Conservation (phyloP, 2,329 filamentous ascomycete genomes). For the Pyrenophora teres region DNA sequence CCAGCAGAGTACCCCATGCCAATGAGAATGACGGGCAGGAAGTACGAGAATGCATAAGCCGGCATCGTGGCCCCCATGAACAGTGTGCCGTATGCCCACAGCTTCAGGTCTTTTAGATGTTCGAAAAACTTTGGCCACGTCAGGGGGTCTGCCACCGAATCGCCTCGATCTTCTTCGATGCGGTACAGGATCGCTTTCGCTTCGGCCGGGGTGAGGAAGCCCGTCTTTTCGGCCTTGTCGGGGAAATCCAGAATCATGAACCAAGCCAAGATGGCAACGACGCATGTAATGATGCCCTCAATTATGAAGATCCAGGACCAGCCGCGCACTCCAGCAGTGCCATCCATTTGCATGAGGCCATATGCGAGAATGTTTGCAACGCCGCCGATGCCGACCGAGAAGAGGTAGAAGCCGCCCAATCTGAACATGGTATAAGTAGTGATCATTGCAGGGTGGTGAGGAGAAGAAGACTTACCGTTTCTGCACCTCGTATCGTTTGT, state of each 20-base stretch:
- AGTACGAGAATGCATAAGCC: constrained; percentile 34
- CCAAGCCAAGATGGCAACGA: constrained; percentile 31
- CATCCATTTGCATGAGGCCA: constrained; percentile 37
- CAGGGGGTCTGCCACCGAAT: constrained; percentile 28
- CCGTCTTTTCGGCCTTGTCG: constrained; percentile 29
- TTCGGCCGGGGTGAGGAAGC: constrained; percentile 28
- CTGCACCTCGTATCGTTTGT: constrained; percentile 28
- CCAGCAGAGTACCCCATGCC: constrained; percentile 29
- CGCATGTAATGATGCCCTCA: constrained; percentile 33
- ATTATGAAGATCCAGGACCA: constrained; percentile 41
- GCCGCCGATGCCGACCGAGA: constrained; percentile 34
- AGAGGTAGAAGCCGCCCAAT: constrained; percentile 29
- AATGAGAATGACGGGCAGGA: constrained; percentile 34
- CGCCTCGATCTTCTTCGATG: constrained; percentile 32
- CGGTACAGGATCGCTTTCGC: constrained; percentile 24
- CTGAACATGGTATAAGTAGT: constrained; percentile 8
- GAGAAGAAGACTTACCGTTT: constrained; percentile 21
- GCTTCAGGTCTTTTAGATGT: constrained; percentile 26
- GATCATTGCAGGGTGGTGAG: neutral
- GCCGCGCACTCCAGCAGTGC: constrained; percentile 24
- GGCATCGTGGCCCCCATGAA: constrained; percentile 33
- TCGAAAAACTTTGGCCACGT: constrained; percentile 25
- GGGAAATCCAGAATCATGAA: constrained; percentile 38
- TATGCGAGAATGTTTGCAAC: constrained; percentile 36
- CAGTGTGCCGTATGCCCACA: constrained; percentile 31